These are phyloP conservation scores for Gomphus bonarii DNA, from an alignment of 1,284 basidiomycete genomes.

Conservation along the genomic window DNA sequence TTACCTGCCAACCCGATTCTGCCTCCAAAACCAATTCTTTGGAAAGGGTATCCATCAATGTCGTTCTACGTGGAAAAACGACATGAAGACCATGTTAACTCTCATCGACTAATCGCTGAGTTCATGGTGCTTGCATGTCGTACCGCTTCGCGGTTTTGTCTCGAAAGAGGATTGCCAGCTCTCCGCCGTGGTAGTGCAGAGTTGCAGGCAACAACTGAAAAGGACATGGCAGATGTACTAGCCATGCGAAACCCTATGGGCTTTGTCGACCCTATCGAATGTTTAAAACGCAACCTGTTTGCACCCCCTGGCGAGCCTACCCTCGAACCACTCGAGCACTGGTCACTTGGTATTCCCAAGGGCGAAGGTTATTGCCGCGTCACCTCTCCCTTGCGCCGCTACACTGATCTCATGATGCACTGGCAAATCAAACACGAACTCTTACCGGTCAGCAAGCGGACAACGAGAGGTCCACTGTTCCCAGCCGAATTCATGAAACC, in stretches of 20 bases:
- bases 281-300: conserved; percentile 24
- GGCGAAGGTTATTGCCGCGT: conserved; percentile 74
- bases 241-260: conserved; percentile 32
- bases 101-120: conserved; percentile 47
- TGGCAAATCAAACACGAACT: conserved; percentile 90
- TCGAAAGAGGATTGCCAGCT: conserved; percentile 52
- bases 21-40: conserved; percentile 29
- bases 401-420: conserved; percentile 75
- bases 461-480: background rate
- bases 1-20: conserved; percentile 18
- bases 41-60: conserved; percentile 48
- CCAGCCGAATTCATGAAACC: conserved; percentile 1
- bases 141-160: conserved; percentile 64
- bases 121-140: conserved; percentile 79
- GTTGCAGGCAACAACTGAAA: conserved; percentile 26
- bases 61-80: conserved; percentile 31
- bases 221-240: conserved; percentile 17
- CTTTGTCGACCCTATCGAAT: conserved; percentile 28
- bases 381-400: conserved; percentile 86
- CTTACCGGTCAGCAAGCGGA: background rate
- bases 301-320: conserved; percentile 34
- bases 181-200: conserved; percentile 48
- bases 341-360: conserved; percentile 55
- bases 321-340: conserved; percentile 53
- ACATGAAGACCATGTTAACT: background rate